Evolutionary conservation across 305 asterid species (phyloP).

Genomic region (Fraxinus sp.): DNA sequence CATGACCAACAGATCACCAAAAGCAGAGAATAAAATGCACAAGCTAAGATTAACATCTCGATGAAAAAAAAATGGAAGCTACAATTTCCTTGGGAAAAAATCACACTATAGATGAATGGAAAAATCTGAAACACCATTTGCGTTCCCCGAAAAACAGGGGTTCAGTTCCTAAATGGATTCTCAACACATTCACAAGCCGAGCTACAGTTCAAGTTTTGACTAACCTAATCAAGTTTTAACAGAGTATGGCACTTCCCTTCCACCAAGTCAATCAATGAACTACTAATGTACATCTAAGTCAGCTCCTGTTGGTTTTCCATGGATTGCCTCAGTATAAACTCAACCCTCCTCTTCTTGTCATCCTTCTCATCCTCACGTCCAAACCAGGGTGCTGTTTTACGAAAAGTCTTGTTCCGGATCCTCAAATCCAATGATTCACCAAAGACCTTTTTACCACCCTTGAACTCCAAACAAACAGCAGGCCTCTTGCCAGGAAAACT

Average conservation of each 20-base stretch:
- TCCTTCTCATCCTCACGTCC: slow-evolving; percentile 82
- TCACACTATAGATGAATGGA: slow-evolving; percentile 45
- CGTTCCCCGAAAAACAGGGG: slow-evolving; percentile 52
- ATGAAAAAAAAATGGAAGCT: not conserved
- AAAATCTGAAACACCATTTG: slow-evolving; percentile 35
- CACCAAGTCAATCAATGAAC: slow-evolving; percentile 49
- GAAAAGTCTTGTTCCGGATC: slow-evolving; percentile 59
- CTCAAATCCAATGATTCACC: slow-evolving; percentile 87
- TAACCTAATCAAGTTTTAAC: slow-evolving; percentile 58
- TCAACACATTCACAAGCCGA: slow-evolving; percentile 56
- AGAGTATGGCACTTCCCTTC: slow-evolving; percentile 31
- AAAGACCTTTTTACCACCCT: slow-evolving; percentile 62
- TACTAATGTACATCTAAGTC: slow-evolving; percentile 84
- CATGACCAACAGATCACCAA: not conserved
- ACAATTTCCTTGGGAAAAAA: slow-evolving; percentile 14
- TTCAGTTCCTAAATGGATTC: slow-evolving; percentile 45
- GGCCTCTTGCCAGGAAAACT: slow-evolving; percentile 58
- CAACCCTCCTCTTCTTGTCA: slow-evolving; percentile 90
- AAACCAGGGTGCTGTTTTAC: slow-evolving; percentile 54
- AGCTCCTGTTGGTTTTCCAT: slow-evolving; percentile 85
- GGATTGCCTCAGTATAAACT: slow-evolving; percentile 67
- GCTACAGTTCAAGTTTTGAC: slow-evolving; percentile 48
- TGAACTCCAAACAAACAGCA: slow-evolving; percentile 67
- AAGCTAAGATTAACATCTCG: not conserved
- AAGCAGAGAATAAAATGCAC: not conserved